Evolutionary conservation across 2,329 filamentous ascomycete species (phyloP).

Genomic region (Cordyceps cicadae): DNA sequence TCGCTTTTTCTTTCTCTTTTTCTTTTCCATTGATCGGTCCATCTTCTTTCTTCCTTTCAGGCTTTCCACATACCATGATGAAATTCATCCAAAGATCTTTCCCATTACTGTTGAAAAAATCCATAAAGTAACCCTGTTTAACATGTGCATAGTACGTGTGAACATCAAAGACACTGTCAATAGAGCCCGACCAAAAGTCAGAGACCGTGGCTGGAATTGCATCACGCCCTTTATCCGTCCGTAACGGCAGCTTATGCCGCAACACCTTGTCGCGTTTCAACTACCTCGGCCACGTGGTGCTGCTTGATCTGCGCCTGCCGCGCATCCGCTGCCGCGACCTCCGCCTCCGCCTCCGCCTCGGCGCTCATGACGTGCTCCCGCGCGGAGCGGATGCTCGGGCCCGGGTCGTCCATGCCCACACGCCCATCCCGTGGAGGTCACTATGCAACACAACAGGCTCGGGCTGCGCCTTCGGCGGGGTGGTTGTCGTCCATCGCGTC

Average conservation of each 20-base stretch:
- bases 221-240: background rate
- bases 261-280: constrained; percentile 63
- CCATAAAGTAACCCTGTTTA: too few relatives aligned
- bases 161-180: background rate
- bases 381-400: constrained; percentile 54
- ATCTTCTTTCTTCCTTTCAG: too few relatives aligned
- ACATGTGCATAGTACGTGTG: too few relatives aligned
- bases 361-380: constrained; percentile 54
- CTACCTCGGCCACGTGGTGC: constrained; percentile 52
- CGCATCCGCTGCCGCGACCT: constrained; percentile 58
- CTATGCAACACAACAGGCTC: constrained; percentile 30
- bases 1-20: too few relatives aligned
- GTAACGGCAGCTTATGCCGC: constrained; percentile 45
- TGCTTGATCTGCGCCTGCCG: constrained; percentile 60
- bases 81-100: too few relatives aligned
- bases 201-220: background rate
- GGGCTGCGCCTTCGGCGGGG: constrained; percentile 6
- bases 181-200: background rate
- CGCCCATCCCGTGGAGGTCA: constrained; percentile 32
- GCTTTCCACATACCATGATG: too few relatives aligned
- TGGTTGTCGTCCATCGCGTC: constrained; percentile 16
- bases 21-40: too few relatives aligned
- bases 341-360: constrained; percentile 56
- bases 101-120: too few relatives aligned
- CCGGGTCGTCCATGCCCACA: constrained; percentile 37